phyloP scores from a whole-genome alignment of 805 yeast species.

The Candida verbasci region DNA sequence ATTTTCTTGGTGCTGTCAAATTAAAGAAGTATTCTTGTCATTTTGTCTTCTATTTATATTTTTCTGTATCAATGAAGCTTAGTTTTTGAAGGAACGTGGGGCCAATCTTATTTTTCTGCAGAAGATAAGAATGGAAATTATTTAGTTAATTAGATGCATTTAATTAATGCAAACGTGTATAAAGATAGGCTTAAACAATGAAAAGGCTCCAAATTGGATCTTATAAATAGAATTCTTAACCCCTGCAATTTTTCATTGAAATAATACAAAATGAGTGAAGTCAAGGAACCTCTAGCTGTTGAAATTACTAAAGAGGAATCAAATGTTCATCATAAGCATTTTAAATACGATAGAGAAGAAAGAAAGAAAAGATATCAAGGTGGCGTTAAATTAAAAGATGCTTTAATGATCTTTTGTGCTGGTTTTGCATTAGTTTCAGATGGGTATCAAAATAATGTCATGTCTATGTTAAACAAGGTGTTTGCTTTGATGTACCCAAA shows the following conservation, averaged over 20 bases:
- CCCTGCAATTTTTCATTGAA: neutral
- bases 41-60: no score
- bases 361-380: conserved; percentile 25
- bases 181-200: neutral
- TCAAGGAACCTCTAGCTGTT: neutral
- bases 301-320: conserved; percentile 1
- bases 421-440: conserved; percentile 76
- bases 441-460: conserved; percentile 71
- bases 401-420: conserved; percentile 52
- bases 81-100: no score
- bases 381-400: conserved; percentile 23
- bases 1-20: conserved; percentile 1
- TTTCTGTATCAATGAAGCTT: no score
- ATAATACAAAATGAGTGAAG: neutral
- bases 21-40: no score
- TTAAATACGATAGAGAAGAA: conserved; percentile 28
- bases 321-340: conserved; percentile 10
- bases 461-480: conserved; percentile 64
- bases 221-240: neutral
- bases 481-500: conserved; percentile 47
- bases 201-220: neutral
- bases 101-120: neutral
- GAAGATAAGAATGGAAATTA: neutral
- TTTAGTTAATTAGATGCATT: neutral
- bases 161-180: no score